Conservation (phyloP, 345 rosid genomes). For the Populus alba region DNA sequence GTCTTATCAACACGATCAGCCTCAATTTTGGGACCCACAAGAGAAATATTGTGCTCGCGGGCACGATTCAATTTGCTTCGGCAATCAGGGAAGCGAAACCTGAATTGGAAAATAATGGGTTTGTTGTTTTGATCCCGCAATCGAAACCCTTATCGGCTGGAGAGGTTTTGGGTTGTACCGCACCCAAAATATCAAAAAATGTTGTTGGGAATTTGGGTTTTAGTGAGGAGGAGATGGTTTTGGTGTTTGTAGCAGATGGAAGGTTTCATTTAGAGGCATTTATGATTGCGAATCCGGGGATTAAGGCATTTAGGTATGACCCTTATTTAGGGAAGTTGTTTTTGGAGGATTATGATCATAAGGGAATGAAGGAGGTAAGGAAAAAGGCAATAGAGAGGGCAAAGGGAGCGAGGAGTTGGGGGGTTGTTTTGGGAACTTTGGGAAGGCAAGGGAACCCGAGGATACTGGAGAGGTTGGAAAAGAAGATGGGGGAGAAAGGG, state of each 20-base stretch:
- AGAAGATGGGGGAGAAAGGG: constrained; percentile 65
- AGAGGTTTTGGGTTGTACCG: constrained; percentile 82
- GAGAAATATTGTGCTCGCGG: constrained; percentile 55
- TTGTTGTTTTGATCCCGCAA: constrained; percentile 76
- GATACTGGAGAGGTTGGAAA: constrained; percentile 73
- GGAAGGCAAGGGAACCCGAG: constrained; percentile 95
- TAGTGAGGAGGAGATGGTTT: constrained; percentile 31
- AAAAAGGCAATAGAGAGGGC: constrained; percentile 56
- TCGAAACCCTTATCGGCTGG: constrained; percentile 83
- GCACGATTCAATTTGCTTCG: constrained; percentile 82
- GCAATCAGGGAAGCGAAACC: constrained; percentile 82
- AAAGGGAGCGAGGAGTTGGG: constrained; percentile 54
- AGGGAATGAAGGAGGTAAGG: constrained; percentile 80
- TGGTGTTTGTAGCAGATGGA: constrained; percentile 87
- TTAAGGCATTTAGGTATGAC: constrained; percentile 72
- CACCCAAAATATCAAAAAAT: constrained; percentile 44
- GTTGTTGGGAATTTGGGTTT: not conserved
- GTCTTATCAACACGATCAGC: constrained; percentile 48
- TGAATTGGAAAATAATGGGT: constrained; percentile 66
- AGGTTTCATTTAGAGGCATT: constrained; percentile 87
- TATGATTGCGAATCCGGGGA: constrained; percentile 83
- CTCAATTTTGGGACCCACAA: constrained; percentile 38
- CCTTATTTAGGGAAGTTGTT: constrained; percentile 76
- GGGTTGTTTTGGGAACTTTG: constrained; percentile 81
- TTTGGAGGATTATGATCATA: constrained; percentile 88